Evolutionary conservation across 1,284 basidiomycete genomes (phyloP).

Genomic region (Phaffia rhodozyma): DNA sequence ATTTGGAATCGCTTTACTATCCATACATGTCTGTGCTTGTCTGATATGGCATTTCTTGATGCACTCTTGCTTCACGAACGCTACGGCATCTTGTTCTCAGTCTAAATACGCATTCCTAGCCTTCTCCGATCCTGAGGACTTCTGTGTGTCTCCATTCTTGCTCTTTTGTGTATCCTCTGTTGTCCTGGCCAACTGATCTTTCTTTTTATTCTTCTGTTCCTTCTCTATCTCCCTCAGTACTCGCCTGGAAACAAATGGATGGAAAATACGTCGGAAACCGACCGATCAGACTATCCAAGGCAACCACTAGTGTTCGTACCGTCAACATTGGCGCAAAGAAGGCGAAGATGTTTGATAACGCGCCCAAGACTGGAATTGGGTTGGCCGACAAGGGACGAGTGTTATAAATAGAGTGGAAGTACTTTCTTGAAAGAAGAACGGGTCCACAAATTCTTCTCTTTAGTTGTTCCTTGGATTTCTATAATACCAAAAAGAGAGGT

Average conservation of each 20-base stretch:
- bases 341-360: slow-evolving; percentile 43
- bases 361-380: background rate
- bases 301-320: slow-evolving; percentile 65
- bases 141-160: too few species aligned
- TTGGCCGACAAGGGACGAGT: too few species aligned
- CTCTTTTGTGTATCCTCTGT: too few species aligned
- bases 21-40: background rate
- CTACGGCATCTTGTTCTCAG: slow-evolving; percentile 37
- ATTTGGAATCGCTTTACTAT: background rate
- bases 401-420: too few species aligned
- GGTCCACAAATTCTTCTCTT: background rate
- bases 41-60: background rate
- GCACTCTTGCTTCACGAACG: background rate
- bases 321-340: slow-evolving; percentile 89
- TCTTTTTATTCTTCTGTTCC: background rate
- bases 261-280: slow-evolving; percentile 96
- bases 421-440: too few species aligned
- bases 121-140: slow-evolving; percentile 81
- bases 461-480: background rate
- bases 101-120: slow-evolving; percentile 96
- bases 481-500: too few species aligned
- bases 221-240: slow-evolving; percentile 49
- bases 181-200: background rate
- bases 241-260: slow-evolving; percentile 99
- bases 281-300: slow-evolving; percentile 81